A percentile compares a stretch with the other conserved stretches of the same genome.
phyloP scores from a whole-genome alignment of 108 stramenopile species.

The Cylindrotheca fusiformis region DNA sequence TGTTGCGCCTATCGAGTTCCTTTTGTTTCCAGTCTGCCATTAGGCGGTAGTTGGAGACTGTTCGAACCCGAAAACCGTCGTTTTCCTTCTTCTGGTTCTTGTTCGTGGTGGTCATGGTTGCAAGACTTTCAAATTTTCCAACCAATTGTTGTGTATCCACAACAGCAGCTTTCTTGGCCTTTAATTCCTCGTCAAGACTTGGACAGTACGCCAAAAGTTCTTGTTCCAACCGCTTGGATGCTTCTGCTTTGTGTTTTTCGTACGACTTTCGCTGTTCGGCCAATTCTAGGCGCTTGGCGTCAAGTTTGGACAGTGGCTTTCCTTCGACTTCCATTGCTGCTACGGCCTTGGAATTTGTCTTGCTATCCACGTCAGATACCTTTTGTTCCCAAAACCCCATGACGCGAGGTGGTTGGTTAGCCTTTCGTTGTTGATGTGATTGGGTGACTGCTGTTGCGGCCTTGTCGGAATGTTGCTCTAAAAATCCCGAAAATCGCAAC shows the following conservation, averaged over 20 bases:
- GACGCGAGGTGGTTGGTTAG: not conserved
- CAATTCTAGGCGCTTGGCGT: not conserved
- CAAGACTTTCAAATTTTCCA: not conserved
- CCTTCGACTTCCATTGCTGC: not conserved
- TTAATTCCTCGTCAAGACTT: not conserved
- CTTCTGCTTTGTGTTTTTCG: not conserved
- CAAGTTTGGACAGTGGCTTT: not conserved
- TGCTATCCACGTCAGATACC: not conserved
- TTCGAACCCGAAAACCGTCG: not conserved
- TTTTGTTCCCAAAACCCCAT: not conserved
- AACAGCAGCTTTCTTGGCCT: not conserved
- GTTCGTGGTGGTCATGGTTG: not conserved
- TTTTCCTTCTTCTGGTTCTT: not conserved
- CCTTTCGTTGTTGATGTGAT: too few relatives aligned
- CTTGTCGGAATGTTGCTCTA: too few relatives aligned
- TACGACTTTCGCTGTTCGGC: not conserved
- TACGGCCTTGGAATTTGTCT: not conserved
- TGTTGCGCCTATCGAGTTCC: not conserved
- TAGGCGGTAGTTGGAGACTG: not conserved
- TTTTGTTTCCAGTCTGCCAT: not conserved
- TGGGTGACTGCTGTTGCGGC: too few relatives aligned
- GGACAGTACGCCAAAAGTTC: not conserved
- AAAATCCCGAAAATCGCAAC: too few relatives aligned
- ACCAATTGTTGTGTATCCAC: not conserved
- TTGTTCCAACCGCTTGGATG: not conserved